Percentiles rank a stretch among this genome's conserved stretches.
These are phyloP conservation scores for Lactifluus hygrophoroides DNA, from an alignment of 768 basidiomycete genomes.

Conservation along the genomic window DNA sequence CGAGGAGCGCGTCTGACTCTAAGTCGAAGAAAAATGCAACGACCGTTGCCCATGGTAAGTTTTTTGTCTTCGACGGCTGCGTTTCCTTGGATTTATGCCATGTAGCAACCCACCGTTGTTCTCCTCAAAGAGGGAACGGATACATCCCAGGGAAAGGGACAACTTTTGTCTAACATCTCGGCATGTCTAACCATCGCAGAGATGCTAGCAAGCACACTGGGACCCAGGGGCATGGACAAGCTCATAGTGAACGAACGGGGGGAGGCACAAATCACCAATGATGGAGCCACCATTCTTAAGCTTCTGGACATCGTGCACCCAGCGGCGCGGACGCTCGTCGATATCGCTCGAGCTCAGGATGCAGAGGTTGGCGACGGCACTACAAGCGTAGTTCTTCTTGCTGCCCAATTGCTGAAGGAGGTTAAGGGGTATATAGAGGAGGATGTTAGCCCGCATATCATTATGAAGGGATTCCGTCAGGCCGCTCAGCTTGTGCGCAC, in stretches of 20 bases:
- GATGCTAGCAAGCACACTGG: constrained; percentile 90
- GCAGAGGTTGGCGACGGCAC: constrained; percentile 99
- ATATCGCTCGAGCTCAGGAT: constrained; percentile 96
- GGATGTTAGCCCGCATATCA: constrained; percentile 93
- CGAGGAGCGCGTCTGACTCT: background rate
- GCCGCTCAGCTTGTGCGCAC: constrained; percentile 73
- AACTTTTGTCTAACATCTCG: constrained; percentile 90
- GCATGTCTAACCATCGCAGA: constrained; percentile 92
- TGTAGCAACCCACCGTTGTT: constrained; percentile 93
- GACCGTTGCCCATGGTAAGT: constrained; percentile 34
- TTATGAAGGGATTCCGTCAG: constrained; percentile 92
- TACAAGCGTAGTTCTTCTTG: constrained; percentile 90
- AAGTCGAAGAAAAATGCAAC: constrained; percentile 58
- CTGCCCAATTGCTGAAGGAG: constrained; percentile 92
- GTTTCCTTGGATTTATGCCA: constrained; percentile 10
- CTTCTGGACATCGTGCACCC: constrained; percentile 97
- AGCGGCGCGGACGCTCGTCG: constrained; percentile 94
- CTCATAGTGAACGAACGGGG: constrained; percentile 90
- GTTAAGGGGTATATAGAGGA: constrained; percentile 89
- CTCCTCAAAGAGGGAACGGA: constrained; percentile 95
- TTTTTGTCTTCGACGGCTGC: background rate
- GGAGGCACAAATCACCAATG: constrained; percentile 97
- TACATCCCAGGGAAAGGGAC: constrained; percentile 87
- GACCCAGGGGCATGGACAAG: constrained; percentile 98
- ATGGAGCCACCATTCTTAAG: constrained; percentile 97